phyloP scores from a whole-genome alignment of 2,329 filamentous ascomycete species.

The Colletotrichum tropicicola region DNA sequence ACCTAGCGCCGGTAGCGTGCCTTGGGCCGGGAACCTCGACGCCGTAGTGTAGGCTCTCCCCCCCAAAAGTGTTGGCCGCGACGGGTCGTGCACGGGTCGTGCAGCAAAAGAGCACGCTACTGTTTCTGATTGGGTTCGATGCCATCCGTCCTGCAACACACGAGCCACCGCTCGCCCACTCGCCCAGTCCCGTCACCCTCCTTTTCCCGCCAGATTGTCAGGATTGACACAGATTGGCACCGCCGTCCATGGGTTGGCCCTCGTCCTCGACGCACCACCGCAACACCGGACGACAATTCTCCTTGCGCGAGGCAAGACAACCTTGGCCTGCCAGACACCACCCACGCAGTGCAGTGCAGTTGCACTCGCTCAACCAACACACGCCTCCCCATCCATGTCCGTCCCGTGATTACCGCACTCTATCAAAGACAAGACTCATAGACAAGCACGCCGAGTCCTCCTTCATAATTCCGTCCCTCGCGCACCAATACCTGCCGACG shows the following conservation, averaged over 20 bases:
- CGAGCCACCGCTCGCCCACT: conserved; percentile 22
- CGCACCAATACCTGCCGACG: background rate
- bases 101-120: conserved; percentile 27
- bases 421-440: conserved; percentile 20
- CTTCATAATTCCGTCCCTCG: background rate
- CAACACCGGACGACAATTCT: conserved; percentile 28
- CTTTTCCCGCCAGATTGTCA: conserved; percentile 16
- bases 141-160: conserved; percentile 24
- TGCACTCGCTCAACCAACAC: background rate
- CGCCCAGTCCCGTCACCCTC: conserved; percentile 12
- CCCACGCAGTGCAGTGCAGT: background rate
- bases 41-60: no score
- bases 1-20: background rate
- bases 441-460: background rate
- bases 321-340: background rate
- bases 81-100: conserved; percentile 1
- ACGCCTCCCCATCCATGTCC: background rate
- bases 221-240: conserved; percentile 23
- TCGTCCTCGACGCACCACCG: background rate
- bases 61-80: no score
- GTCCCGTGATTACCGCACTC: conserved; percentile 14
- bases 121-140: conserved; percentile 32
- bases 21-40: background rate
- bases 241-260: conserved; percentile 26
- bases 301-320: conserved; percentile 18